Evolutionary conservation across 805 yeast species (phyloP).

Genomic region (Metschnikowia lachancei): DNA sequence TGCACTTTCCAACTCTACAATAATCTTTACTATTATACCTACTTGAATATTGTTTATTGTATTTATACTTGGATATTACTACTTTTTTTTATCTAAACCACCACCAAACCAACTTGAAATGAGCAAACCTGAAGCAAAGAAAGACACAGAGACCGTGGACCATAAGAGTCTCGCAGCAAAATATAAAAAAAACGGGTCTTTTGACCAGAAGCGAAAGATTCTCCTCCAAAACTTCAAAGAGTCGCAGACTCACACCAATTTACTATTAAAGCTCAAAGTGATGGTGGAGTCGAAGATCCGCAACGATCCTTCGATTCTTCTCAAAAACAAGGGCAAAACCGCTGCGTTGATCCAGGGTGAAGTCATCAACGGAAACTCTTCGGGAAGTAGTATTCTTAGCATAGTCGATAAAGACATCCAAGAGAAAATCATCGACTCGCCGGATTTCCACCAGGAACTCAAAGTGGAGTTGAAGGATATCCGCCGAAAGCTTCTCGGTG

Average conservation of each 20-base stretch:
- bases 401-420: slow-evolving; percentile 45
- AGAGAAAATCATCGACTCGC: slow-evolving; percentile 43
- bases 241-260: slow-evolving; percentile 40
- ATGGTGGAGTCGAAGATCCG: slow-evolving; percentile 47
- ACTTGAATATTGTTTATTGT: no score
- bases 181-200: slow-evolving; percentile 49
- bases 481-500: slow-evolving; percentile 30
- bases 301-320: slow-evolving; percentile 46
- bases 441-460: slow-evolving; percentile 36
- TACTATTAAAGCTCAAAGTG: slow-evolving; percentile 38
- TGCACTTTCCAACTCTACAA: no score
- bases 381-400: slow-evolving; percentile 28
- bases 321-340: slow-evolving; percentile 49
- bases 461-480: slow-evolving; percentile 35
- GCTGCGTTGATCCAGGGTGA: slow-evolving; percentile 54
- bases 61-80: no score
- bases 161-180: slow-evolving; percentile 40
- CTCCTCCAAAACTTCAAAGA: slow-evolving; percentile 44
- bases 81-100: no score
- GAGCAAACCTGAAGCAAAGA: neutral
- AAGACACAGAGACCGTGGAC: slow-evolving; percentile 17
- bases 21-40: no score
- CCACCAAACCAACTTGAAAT: neutral
- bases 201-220: slow-evolving; percentile 44
- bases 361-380: slow-evolving; percentile 29